Evolutionary conservation across 768 basidiomycete species (phyloP), one percentile per base, ranked within the genome.

Genomic region (Phanerochaete carnosa): DNA sequence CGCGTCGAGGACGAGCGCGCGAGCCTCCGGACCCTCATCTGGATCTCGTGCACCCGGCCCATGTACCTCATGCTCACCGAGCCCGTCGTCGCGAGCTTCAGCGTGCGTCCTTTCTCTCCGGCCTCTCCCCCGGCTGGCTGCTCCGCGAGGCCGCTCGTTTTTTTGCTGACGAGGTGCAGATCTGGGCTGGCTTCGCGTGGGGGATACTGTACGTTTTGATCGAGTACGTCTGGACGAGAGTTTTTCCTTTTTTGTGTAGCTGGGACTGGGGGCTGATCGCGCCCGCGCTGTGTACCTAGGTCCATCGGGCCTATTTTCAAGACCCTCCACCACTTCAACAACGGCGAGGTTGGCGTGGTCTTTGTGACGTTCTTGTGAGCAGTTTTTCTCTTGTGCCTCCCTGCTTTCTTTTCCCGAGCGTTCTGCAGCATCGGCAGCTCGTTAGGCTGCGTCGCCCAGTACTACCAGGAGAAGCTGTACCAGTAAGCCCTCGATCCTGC

Each of bases 121-220:
- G 39, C 30, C 46, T 22, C 8, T 6, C 12, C 13, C 7, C 12
- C 13, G 3, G 26, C n/a, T 30, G 22, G 29, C 29, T 35, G 22
- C 1, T 39, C 5, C 8, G 22, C 50, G n/a, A n/a, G n/a, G n/a
- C n/a, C n/a, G n/a, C n/a, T n/a, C n/a, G n/a, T n/a, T n/a, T n/a
- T n/a, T n/a, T n/a, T n/a, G n/a, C n/a, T n/a, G n/a, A n/a, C n/a
- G n/a, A n/a, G n/a, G n/a, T n/a, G 16, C 70, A 90, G 86, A 67
- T 88, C n/a, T 88, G 87, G 88, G 74, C 86, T 30, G 85, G 86
- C 55, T 85, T 93, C 60, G 80, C 82, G 0, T 94, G 91, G 90
- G 91, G 91, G 0, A 82, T 91, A 5, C 70, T 87, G 23, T 94
- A 83, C 66, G 85, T 83, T 57, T 74, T 92, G 68, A 77, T 90